Evolutionary conservation across 768 basidiomycete genomes (phyloP).

Genomic region (Phlebiopsis gigantea): DNA sequence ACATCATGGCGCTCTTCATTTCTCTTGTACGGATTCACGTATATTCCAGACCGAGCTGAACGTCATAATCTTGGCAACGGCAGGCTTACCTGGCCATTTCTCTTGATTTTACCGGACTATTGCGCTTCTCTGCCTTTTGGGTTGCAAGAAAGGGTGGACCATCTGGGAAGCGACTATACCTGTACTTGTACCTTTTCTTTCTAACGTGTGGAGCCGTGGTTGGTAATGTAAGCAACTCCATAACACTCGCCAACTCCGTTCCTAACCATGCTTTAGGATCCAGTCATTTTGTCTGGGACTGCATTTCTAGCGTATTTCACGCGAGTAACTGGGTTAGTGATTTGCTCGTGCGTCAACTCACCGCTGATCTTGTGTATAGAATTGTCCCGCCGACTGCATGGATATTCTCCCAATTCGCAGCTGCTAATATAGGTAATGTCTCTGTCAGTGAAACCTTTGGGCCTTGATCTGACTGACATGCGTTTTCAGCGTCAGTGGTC

Average conservation of each 20-base stretch:
- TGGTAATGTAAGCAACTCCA: constrained; percentile 51
- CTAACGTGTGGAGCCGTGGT: constrained; percentile 70
- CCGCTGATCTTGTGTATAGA: neutral
- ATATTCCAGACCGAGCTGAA: neutral
- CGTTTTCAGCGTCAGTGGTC: constrained; percentile 36
- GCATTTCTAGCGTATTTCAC: constrained; percentile 90
- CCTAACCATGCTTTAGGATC: constrained; percentile 43
- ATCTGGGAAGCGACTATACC: constrained; percentile 66
- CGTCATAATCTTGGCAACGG: neutral
- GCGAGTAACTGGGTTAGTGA: constrained; percentile 42
- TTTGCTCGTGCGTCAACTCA: neutral
- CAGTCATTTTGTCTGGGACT: constrained; percentile 88
- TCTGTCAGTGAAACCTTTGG: constrained; percentile 12
- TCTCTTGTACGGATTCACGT: constrained; percentile 44
- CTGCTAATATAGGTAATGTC: constrained; percentile 62
- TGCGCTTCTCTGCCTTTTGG: constrained; percentile 85
- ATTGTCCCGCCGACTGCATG: constrained; percentile 49
- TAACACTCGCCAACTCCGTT: neutral
- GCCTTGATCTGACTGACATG: neutral
- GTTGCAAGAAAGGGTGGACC: constrained; percentile 70
- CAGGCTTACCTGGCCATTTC: constrained; percentile 85
- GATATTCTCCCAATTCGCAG: constrained; percentile 73
- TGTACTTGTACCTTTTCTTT: constrained; percentile 82
- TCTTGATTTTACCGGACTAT: constrained; percentile 81
- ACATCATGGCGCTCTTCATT: constrained; percentile 90